A percentile compares a stretch with the other conserved stretches of the same genome.
Evolutionary conservation across 202 grass and related monocot genomes (phyloP).

Genomic region (Eragrostis tef): DNA sequence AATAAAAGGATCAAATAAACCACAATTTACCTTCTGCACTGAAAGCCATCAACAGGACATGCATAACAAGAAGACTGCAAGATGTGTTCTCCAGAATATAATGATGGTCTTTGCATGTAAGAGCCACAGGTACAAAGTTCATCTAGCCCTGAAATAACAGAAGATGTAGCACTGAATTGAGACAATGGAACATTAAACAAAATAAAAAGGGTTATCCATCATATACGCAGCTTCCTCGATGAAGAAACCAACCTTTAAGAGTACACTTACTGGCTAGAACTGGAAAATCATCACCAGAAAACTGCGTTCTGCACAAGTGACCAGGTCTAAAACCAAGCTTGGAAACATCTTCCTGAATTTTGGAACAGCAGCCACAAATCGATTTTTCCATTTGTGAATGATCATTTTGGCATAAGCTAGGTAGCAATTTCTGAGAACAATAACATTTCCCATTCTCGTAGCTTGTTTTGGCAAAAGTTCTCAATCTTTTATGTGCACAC

Average conservation of each 20-base stretch:
- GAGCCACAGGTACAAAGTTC: conserved; percentile 51
- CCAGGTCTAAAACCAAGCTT: conserved; percentile 60
- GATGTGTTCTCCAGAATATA: conserved; percentile 53
- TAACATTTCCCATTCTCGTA: conserved; percentile 59
- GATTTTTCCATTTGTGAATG: conserved; percentile 49
- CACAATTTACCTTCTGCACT: conserved; percentile 64
- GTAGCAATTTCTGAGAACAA: conserved; percentile 55
- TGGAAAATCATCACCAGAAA: conserved; percentile 44
- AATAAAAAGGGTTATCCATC: conserved; percentile 20
- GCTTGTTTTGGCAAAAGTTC: conserved; percentile 50
- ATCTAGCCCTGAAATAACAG: conserved; percentile 53
- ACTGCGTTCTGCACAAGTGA: conserved; percentile 55
- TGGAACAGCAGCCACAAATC: conserved; percentile 57
- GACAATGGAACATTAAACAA: conserved; percentile 34
- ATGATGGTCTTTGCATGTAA: conserved; percentile 42
- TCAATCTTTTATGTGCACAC: conserved; percentile 55
- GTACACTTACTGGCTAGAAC: conserved; percentile 38
- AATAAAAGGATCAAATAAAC: conserved; percentile 48
- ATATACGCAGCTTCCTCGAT: conserved; percentile 11
- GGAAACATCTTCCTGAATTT: conserved; percentile 55
- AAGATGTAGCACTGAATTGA: conserved; percentile 27
- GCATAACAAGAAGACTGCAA: conserved; percentile 58
- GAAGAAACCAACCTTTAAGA: conserved; percentile 53
- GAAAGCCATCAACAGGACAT: conserved; percentile 54
- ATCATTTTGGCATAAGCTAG: conserved; percentile 58